Evolutionary conservation across 768 basidiomycete genomes (phyloP).

Genomic region (Gloeopeniophorella convolvens): DNA sequence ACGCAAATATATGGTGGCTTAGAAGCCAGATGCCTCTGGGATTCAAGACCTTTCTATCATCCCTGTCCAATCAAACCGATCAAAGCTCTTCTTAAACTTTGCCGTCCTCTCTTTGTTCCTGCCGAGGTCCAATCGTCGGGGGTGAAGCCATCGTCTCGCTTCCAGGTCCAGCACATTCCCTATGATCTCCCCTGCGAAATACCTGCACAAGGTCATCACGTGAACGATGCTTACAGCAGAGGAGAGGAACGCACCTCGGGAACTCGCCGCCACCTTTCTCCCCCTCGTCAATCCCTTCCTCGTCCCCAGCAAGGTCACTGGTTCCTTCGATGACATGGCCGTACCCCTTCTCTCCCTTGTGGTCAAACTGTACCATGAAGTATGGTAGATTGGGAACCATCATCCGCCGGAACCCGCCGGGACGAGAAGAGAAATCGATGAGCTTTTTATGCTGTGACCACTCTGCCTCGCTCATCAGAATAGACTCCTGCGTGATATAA

Average conservation of each 20-base stretch:
- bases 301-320: slow-evolving; percentile 57
- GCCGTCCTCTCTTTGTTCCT: slow-evolving; percentile 65
- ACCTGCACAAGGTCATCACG: slow-evolving; percentile 40
- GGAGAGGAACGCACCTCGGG: slow-evolving; percentile 52
- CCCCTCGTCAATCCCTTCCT: slow-evolving; percentile 69
- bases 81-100: slow-evolving; percentile 69
- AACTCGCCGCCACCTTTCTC: slow-evolving; percentile 91
- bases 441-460: slow-evolving; percentile 99
- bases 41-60: slow-evolving; percentile 45
- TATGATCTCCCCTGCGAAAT: slow-evolving; percentile 93
- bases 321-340: slow-evolving; percentile 97
- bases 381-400: slow-evolving; percentile 98
- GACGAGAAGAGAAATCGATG: slow-evolving; percentile 85
- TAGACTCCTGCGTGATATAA: slow-evolving; percentile 75
- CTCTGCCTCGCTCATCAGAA: slow-evolving; percentile 86
- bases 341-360: slow-evolving; percentile 96
- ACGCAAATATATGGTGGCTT: too few species aligned
- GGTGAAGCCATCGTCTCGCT: slow-evolving; percentile 78
- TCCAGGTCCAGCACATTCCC: slow-evolving; percentile 87
- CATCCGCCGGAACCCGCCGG: slow-evolving; percentile 89
- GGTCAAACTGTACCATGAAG: slow-evolving; percentile 98
- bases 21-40: background rate
- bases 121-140: slow-evolving; percentile 63
- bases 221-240: background rate
- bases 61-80: slow-evolving; percentile 74